Percentiles rank a stretch among this genome's conserved stretches.
Conservation (phyloP, 306 rosid genomes). For the Lablab purpureus region DNA sequence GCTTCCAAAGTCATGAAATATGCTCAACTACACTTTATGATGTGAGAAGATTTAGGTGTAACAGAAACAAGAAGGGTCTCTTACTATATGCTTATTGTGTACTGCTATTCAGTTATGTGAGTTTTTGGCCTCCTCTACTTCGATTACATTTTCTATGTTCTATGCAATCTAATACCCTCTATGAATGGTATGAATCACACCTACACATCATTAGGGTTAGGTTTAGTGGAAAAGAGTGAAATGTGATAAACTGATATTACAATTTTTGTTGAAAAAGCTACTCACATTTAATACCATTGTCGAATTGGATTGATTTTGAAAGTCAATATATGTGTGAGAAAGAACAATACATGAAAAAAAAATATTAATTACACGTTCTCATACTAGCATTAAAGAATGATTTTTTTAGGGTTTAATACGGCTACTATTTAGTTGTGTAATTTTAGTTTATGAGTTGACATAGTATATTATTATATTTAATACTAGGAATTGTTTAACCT, state of each 20-base stretch:
- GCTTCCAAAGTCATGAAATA: constrained; percentile 14
- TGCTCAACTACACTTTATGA: not conserved
- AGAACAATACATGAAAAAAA: not conserved
- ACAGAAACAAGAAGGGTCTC: not conserved
- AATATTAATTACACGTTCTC: not conserved
- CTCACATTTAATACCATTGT: not conserved
- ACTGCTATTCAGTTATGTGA: not conserved
- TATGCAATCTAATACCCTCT: not conserved
- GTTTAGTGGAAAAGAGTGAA: not conserved
- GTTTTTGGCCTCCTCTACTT: not conserved
- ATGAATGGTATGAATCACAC: not conserved
- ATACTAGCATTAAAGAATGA: no score
- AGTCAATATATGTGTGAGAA: no score
- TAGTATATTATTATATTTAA: not conserved
- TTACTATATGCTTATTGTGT: not conserved
- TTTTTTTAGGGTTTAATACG: no score
- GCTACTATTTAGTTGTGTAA: not conserved
- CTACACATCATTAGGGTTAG: not conserved
- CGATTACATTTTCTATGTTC: not conserved
- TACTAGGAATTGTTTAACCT: no score
- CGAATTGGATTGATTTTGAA: no score
- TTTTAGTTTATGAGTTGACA: not conserved
- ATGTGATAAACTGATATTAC: not conserved
- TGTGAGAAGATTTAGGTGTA: not conserved
- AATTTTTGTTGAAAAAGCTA: not conserved